These are phyloP conservation scores for Suillus cothurnatus DNA, from an alignment of 768 basidiomycete species.

Conservation along the genomic window DNA sequence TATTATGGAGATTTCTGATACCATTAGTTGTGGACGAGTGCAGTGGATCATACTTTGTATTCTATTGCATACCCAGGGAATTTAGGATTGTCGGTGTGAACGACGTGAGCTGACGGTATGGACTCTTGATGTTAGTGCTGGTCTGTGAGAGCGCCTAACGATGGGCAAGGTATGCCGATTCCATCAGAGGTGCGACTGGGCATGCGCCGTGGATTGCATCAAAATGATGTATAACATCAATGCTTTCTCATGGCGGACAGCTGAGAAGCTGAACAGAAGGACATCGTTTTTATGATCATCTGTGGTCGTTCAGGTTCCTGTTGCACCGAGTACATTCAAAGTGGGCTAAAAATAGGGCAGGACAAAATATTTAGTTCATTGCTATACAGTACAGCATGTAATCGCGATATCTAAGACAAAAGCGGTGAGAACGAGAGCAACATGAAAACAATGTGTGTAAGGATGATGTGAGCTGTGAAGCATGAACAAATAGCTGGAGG, in stretches of 20 bases:
- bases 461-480: not conserved
- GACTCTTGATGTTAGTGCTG: not conserved
- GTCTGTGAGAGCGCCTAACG: not conserved
- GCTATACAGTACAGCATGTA: not conserved
- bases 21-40: too few species aligned
- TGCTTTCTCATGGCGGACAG: not conserved
- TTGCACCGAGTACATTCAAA: not conserved
- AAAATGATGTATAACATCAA: not conserved
- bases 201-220: not conserved
- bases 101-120: not conserved
- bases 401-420: not conserved
- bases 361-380: not conserved
- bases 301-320: not conserved
- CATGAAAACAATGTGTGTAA: not conserved
- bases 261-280: not conserved
- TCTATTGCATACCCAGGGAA: too few species aligned
- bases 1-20: too few species aligned
- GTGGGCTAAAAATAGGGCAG: not conserved
- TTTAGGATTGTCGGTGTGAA: not conserved
- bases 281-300: too few species aligned
- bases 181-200: not conserved
- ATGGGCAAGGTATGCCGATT: not conserved
- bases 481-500: not conserved
- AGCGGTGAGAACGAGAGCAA: not conserved
- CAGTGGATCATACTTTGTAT: too few species aligned